phyloP scores from a whole-genome alignment of 805 yeast genomes.

The Metschnikowia henanensis region DNA sequence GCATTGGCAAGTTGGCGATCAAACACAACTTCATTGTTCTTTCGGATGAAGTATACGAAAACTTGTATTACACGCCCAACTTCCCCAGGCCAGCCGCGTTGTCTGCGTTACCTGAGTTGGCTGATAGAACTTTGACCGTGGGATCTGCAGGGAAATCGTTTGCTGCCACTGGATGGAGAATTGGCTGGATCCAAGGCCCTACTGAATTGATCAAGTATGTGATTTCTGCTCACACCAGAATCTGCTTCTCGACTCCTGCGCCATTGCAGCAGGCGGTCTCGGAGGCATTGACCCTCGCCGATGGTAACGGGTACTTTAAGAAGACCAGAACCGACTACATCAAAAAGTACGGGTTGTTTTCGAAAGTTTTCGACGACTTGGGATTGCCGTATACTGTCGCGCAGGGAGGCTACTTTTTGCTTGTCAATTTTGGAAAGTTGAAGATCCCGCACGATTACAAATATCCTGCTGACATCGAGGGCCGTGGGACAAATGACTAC shows the following conservation, averaged over 20 bases:
- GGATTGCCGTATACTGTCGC: conserved; percentile 88
- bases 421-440: conserved; percentile 84
- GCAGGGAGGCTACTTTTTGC: conserved; percentile 90
- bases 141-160: conserved; percentile 98
- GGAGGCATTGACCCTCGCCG: conserved; percentile 65
- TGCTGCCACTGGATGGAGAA: conserved; percentile 99
- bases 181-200: conserved; percentile 93
- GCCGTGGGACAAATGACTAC: conserved; percentile 77
- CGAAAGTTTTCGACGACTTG: conserved; percentile 78
- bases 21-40: conserved; percentile 79
- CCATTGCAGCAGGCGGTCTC: conserved; percentile 94
- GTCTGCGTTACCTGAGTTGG: conserved; percentile 65
- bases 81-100: conserved; percentile 87
- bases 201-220: conserved; percentile 79
- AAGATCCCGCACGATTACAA: conserved; percentile 71
- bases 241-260: conserved; percentile 87
- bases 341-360: conserved; percentile 71
- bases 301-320: conserved; percentile 63
- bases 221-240: conserved; percentile 89
- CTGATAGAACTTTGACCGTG: conserved; percentile 78
- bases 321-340: conserved; percentile 66
- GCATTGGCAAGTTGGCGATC: conserved; percentile 81
- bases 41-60: conserved; percentile 95
- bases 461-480: conserved; percentile 67
- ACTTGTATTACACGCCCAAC: conserved; percentile 65